phyloP scores from a whole-genome alignment of 495 filamentous ascomycete genomes.

The Platismatia glauca region DNA sequence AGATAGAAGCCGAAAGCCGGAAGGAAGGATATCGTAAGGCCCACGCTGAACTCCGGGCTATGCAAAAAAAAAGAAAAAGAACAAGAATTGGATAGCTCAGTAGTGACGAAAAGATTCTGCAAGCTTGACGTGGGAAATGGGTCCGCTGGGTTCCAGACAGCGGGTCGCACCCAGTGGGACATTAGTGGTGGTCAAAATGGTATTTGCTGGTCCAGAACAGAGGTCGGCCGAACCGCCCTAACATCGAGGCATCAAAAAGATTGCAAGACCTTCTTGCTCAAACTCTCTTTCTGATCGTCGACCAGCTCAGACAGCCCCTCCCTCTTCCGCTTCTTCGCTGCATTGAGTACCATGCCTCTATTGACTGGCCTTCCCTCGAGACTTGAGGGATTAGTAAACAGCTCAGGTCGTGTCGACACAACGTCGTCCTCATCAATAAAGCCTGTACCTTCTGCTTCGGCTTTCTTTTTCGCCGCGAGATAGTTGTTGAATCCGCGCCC shows the following conservation, averaged over 20 bases:
- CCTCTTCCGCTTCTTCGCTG: slow-evolving; percentile 15
- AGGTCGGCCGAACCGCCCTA: not conserved
- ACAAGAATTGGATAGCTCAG: not conserved
- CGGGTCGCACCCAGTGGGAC: not conserved
- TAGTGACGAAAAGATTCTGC: not conserved
- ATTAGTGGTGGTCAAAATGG: not conserved
- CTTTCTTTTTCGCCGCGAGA: slow-evolving; percentile 7
- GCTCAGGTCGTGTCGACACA: not conserved
- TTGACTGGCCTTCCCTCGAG: slow-evolving; percentile 8
- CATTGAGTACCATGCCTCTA: slow-evolving; percentile 12
- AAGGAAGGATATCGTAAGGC: not conserved
- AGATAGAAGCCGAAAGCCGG: not conserved
- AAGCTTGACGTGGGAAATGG: not conserved
- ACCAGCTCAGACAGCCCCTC: slow-evolving; percentile 2
- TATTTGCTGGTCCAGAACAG: not conserved
- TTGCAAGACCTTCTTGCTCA: slow-evolving; percentile 3
- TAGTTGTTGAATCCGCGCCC: slow-evolving; percentile 9
- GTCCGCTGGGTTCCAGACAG: not conserved
- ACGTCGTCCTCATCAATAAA: slow-evolving; percentile 6
- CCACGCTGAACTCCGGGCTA: not conserved
- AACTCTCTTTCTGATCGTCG: slow-evolving; percentile 1
- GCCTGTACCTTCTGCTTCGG: not conserved
- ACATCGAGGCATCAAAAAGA: not conserved
- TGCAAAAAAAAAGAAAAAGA: not conserved
- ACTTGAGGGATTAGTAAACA: slow-evolving; percentile 2